phyloP scores from a whole-genome alignment of 805 yeast genomes.

The Maudiozyma saulgeensis region DNA sequence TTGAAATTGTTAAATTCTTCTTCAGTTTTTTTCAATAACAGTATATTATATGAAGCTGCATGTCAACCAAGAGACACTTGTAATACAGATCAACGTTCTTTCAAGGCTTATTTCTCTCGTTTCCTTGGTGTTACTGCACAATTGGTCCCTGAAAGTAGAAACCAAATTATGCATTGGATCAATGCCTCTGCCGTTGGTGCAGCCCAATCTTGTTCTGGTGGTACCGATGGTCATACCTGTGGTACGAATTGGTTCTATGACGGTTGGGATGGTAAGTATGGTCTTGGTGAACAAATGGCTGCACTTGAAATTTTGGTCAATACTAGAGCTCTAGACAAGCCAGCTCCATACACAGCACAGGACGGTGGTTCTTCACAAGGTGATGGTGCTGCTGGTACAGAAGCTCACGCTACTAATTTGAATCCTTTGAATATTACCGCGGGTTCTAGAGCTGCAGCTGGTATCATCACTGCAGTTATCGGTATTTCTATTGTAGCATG shows the following conservation, averaged over 20 bases:
- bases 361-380: conserved; percentile 68
- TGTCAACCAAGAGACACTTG: conserved; percentile 62
- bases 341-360: conserved; percentile 51
- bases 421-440: conserved; percentile 35
- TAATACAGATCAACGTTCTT: conserved; percentile 83
- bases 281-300: conserved; percentile 85
- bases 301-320: conserved; percentile 61
- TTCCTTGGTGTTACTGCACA: conserved; percentile 66
- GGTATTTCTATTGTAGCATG: conserved; percentile 38
- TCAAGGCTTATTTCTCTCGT: conserved; percentile 75
- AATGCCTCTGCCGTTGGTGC: conserved; percentile 58
- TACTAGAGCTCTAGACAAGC: conserved; percentile 28
- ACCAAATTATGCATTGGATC: conserved; percentile 27
- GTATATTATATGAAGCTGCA: conserved; percentile 70
- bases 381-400: conserved; percentile 59
- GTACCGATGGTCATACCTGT: conserved; percentile 80
- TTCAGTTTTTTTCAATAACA: conserved; percentile 41
- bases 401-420: conserved; percentile 29
- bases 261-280: conserved; percentile 66
- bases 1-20: conserved; percentile 46
- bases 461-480: conserved; percentile 50
- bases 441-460: conserved; percentile 59
- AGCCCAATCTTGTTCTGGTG: conserved; percentile 78
- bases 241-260: conserved; percentile 65
- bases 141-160: conserved; percentile 48